A percentile compares a stretch with the other conserved stretches of the same genome.
Conservation (phyloP, 129 eudicot species). For the Escallonia rubra region DNA sequence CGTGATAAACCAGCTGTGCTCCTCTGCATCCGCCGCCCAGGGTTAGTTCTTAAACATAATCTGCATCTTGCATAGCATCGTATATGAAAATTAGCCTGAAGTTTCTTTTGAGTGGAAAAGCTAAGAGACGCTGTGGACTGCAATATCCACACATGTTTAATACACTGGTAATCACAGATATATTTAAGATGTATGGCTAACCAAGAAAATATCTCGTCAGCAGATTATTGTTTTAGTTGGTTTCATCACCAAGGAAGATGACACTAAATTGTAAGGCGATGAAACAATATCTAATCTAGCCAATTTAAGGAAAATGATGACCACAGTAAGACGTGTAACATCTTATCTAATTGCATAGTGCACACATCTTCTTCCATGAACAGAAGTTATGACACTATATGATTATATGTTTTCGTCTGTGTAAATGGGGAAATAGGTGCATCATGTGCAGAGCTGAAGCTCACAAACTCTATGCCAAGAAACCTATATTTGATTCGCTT, state of each 20-base stretch:
- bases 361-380: not conserved
- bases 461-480: constrained; percentile 71
- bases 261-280: no score
- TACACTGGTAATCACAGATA: no score
- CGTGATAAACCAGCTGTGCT: constrained; percentile 59
- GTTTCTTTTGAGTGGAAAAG: not conserved
- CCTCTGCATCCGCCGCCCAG: constrained; percentile 79
- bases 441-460: constrained; percentile 96
- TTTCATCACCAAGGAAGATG: no score
- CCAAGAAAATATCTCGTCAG: no score
- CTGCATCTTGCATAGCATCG: constrained; percentile 3
- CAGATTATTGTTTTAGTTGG: no score
- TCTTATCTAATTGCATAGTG: not conserved
- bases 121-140: no score
- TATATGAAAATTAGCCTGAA: not conserved
- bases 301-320: not conserved
- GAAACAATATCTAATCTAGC: not conserved
- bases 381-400: not conserved
- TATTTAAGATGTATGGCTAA: no score
- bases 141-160: no score
- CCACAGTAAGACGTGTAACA: not conserved
- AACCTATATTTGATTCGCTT: constrained; percentile 77
- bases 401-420: not conserved
- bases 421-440: constrained; percentile 47
- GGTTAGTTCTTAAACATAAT: constrained; percentile 29